Conservation (phyloP, 257 asterid species). For the Nicotiana obtusifolia region DNA sequence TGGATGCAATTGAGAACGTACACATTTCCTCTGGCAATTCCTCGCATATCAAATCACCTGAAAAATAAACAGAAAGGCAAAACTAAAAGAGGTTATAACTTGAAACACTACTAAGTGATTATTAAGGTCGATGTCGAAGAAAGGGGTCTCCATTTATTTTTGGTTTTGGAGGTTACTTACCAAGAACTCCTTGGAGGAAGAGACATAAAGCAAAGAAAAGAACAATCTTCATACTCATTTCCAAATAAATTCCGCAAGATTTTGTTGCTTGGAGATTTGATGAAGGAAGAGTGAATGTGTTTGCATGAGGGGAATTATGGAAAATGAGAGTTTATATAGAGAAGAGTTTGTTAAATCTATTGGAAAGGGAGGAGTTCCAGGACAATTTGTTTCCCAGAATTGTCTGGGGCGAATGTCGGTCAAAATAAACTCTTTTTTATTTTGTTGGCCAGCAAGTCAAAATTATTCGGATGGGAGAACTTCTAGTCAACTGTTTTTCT, state of each 20-base stretch:
- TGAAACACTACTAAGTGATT: background rate
- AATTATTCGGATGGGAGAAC: background rate
- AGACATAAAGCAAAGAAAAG: background rate
- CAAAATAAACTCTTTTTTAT: too few species aligned
- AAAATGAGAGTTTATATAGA: slow-evolving; percentile 3
- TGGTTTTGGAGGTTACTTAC: background rate
- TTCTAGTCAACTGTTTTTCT: background rate
- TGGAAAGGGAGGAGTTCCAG: background rate
- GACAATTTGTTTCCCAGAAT: background rate
- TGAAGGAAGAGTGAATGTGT: background rate
- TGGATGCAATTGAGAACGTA: slow-evolving; percentile 48
- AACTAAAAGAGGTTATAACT: background rate
- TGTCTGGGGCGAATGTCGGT: too few species aligned
- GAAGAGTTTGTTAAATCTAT: background rate
- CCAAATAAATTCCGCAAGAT: background rate
- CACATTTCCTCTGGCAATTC: slow-evolving; percentile 44
- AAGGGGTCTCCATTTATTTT: background rate
- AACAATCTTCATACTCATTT: background rate
- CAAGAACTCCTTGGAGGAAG: background rate
- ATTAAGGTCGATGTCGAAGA: background rate
- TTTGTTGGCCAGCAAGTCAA: background rate
- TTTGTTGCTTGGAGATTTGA: background rate
- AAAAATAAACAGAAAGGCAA: background rate
- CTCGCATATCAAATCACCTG: slow-evolving; percentile 64
- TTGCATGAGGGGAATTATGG: background rate